Percentiles rank a stretch among this genome's conserved stretches.
phyloP scores from a whole-genome alignment of 169 alveolate species.

The Babesia gibsoni region DNA sequence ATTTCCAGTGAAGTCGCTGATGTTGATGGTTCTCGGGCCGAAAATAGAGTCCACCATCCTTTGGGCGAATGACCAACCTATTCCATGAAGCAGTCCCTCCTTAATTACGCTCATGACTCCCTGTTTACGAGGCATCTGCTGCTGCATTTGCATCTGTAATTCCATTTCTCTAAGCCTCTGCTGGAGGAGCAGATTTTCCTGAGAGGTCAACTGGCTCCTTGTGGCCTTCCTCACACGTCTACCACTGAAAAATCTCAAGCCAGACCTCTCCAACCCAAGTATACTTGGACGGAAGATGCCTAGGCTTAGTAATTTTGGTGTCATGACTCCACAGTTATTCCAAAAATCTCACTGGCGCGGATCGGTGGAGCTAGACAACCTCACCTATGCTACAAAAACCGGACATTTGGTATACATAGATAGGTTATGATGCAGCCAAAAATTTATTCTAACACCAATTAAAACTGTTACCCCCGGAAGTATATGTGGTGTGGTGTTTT shows the following conservation, averaged over 20 bases:
- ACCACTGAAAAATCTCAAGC: constrained; percentile 17
- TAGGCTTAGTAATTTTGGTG: no score
- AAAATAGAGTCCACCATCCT: constrained; percentile 54
- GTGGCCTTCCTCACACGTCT: constrained; percentile 5
- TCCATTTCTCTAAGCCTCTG: constrained; percentile 46
- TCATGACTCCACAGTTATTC: no score
- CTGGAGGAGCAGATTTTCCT: constrained; percentile 27
- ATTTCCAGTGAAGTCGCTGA: background rate
- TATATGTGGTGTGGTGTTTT: no score
- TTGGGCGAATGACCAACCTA: constrained; percentile 55
- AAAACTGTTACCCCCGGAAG: no score
- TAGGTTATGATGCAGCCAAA: no score
- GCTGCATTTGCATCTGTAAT: background rate
- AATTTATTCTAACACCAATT: no score
- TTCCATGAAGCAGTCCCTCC: constrained; percentile 52
- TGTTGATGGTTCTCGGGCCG: constrained; percentile 42
- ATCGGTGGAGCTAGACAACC: no score
- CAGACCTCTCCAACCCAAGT: background rate
- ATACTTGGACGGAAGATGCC: no score
- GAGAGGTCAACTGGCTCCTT: background rate
- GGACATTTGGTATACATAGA: no score
- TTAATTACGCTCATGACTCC: constrained; percentile 30
- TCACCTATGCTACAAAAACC: no score
- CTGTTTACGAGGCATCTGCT: constrained; percentile 13
- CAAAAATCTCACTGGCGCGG: no score